These are phyloP conservation scores for Gremmenia infestans DNA, from an alignment of 2,329 filamentous ascomycete species.

Conservation along the genomic window DNA sequence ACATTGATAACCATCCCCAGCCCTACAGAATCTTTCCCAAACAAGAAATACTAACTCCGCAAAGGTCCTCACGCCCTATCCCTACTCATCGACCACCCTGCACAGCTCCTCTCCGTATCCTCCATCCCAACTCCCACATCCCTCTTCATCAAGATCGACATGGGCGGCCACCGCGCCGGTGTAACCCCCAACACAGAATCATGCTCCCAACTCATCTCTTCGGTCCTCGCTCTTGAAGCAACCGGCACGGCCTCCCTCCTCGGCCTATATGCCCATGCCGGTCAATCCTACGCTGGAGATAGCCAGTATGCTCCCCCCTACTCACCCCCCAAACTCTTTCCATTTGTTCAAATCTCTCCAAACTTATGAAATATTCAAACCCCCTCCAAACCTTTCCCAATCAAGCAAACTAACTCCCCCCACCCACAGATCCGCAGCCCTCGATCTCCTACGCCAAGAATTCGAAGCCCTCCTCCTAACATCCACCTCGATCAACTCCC, in stretches of 20 bases:
- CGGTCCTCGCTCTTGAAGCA: conserved; percentile 40
- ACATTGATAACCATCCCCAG: no score
- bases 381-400: no score
- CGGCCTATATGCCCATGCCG: conserved; percentile 70
- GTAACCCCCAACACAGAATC: conserved; percentile 46
- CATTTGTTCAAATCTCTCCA: no score
- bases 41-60: no score
- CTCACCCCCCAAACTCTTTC: no score
- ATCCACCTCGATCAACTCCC: conserved; percentile 32
- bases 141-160: conserved; percentile 70
- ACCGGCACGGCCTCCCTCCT: conserved; percentile 40
- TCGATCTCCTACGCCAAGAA: conserved; percentile 55
- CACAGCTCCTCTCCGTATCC: conserved; percentile 50
- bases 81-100: conserved; percentile 54
- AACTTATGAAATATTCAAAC: no score
- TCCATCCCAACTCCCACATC: conserved; percentile 44
- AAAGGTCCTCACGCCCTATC: neutral
- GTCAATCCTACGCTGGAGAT: conserved; percentile 56
- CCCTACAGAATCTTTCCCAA: no score
- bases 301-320: no score
- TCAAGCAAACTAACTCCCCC: conserved; percentile 20
- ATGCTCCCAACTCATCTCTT: conserved; percentile 43
- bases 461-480: conserved; percentile 49
- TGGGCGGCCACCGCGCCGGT: conserved; percentile 67
- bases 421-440: conserved; percentile 50